These are phyloP conservation scores for Thalassiosira livingstoniorum DNA, from an alignment of 352 stramenopile genomes.

Conservation along the genomic window DNA sequence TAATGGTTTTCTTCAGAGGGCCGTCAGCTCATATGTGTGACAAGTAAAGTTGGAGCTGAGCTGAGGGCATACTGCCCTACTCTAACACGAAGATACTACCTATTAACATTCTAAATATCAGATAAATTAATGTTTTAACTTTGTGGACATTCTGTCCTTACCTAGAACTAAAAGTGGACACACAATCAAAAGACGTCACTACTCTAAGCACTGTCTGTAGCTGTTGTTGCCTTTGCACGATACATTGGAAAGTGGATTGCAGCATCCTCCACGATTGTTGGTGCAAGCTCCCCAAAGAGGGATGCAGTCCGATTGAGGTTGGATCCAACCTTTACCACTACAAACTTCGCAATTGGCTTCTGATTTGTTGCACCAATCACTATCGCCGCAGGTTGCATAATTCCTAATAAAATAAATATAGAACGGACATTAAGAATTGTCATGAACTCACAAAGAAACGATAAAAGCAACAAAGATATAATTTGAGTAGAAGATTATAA, in stretches of 20 bases:
- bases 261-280: not conserved
- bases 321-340: not conserved
- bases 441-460: not conserved
- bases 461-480: not conserved
- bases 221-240: not conserved
- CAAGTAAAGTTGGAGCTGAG: too few relatives aligned
- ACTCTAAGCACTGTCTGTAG: conserved; percentile 14
- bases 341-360: not conserved
- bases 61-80: too few relatives aligned
- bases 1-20: too few relatives aligned
- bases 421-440: too few relatives aligned
- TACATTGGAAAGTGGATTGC: not conserved
- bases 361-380: conserved; percentile 2
- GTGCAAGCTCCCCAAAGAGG: not conserved
- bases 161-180: too few relatives aligned
- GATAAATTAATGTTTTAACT: too few relatives aligned
- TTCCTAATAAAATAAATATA: not conserved
- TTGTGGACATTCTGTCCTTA: too few relatives aligned
- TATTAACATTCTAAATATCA: too few relatives aligned
- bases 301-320: not conserved
- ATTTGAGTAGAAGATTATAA: too few relatives aligned
- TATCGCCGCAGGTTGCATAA: conserved; percentile 9
- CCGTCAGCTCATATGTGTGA: too few relatives aligned
- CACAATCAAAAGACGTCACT: too few relatives aligned
- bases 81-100: too few relatives aligned